Evolutionary conservation across 2,329 filamentous ascomycete species (phyloP), one percentile per base, ranked within the genome.

Genomic region (Daldinia eschscholtzii): DNA sequence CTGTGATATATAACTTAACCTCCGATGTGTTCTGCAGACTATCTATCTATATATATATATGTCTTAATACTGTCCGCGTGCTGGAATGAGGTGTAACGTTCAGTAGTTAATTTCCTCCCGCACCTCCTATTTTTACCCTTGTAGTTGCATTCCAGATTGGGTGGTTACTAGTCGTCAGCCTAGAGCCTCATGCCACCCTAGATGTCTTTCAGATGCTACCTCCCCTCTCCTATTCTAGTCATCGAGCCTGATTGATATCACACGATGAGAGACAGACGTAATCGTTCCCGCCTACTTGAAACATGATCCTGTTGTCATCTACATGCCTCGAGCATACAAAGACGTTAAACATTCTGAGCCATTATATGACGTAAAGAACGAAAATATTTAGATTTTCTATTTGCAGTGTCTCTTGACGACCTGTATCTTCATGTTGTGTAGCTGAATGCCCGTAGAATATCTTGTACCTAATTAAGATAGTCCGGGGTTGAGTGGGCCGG

Each of bases 21-120:
- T 35, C 18, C 4, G 50, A 15, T 30, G 57, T 20, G 52, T 3
- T 26, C 53, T 33, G 4, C 33, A 26, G 6, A 12, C 37, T 33
- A 64, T 71, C 67, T 70, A 62, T 69, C 2, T 35, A 6, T 23
- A 23, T 23, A 10, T 26, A 18, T 6, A 35, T 23, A 9, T 35
- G 35, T 50, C 59, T 57, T 58, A 59, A 57, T 44, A 46, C 48
- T 28, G 30, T 28, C 55, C 60, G 35, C 57, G 55, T 52, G 26
- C 9, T 66, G 70, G 67, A 72, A 72, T 72, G 70, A 61, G 15
- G 67, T 70, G 70, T 68, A 72, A 72, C 70, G 70, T 72, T 70
- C 13, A 64, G 64, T 44, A 33, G 28, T 50, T 55, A 58, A 58
- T 56, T 4, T 56, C 61, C 50, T 42, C 50, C 37, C 44, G 48